Conservation (phyloP, 148 eudicot genomes). For the Hydrangea macrophylla region DNA sequence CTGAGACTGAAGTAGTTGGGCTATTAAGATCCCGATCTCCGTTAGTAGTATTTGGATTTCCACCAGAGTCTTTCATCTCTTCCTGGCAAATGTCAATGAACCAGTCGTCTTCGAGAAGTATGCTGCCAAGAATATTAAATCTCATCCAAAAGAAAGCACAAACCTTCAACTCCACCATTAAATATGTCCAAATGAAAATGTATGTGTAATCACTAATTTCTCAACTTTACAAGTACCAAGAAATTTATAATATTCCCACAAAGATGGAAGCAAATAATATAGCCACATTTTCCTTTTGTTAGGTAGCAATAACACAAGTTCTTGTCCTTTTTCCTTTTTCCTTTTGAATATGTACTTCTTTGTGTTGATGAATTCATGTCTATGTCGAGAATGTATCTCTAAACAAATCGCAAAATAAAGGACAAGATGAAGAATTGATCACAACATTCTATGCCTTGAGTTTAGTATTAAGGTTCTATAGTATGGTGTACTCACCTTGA, state of each 20-base stretch:
- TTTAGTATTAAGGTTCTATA: no score
- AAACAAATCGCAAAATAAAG: neutral
- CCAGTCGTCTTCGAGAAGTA: conserved; percentile 82
- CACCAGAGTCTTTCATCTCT: conserved; percentile 71
- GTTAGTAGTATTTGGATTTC: conserved; percentile 52
- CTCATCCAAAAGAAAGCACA: neutral
- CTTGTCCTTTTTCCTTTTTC: no score
- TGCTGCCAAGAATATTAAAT: conserved; percentile 33
- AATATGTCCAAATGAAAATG: no score
- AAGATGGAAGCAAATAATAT: neutral
- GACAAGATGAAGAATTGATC: neutral
- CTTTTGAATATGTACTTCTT: neutral
- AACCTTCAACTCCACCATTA: neutral
- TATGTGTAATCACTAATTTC: no score
- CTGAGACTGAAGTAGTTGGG: conserved; percentile 94
- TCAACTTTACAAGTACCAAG: neutral
- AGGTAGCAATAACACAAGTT: neutral
- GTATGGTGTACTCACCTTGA: no score
- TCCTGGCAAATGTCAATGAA: conserved; percentile 77
- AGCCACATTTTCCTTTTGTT: neutral
- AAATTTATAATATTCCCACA: neutral
- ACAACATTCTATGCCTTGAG: neutral
- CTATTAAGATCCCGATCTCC: conserved; percentile 78
- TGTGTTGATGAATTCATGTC: neutral
- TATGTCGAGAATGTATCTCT: neutral